Evolutionary conservation across 2,329 filamentous ascomycete genomes (phyloP), one percentile per base, ranked within the genome.

Genomic region (Xylariaceae sp.): DNA sequence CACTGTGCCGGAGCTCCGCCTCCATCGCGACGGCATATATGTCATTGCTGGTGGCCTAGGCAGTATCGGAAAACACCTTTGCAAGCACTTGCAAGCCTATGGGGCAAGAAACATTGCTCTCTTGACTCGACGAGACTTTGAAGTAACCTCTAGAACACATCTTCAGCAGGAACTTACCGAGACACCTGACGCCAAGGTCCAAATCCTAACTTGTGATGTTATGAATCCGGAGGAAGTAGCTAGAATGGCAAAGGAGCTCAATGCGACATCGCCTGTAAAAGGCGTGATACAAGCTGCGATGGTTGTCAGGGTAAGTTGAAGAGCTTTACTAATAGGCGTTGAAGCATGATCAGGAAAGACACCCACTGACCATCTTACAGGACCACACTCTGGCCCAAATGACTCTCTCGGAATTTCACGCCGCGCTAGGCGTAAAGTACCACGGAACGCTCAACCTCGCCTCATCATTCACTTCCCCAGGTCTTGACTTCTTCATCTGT

Each of bases 11-110:
- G 50, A 48, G 12, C 43, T 60, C 10, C 16, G 19, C 9, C 52
- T 67, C 13, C 16, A 47, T 1, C 12, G n/a, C 6, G 48, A 64
- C 13, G 62, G 61, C 31, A 61, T 62, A 1, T 71, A 70, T 53
- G 51, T 71, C 33, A 58, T 71, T 42, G 63, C 62, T 9, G 68
- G 69, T n/a, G 67, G 68, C 13, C 54, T 71, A 1, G 69, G 69
- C 12, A 67, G 63, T 16, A 55, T 71, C 2, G 67, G 68, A 0
- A 53, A 56, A 31, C 60, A 60, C 13, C 52, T 70, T 7, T 53
- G 58, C 6, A 48, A 40, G 1, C 65, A 64, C 50, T 54, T 70
- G 42, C 55, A 62, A n/a, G 49, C 56, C 3, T 59, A 60, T 11
- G 68, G 68, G 2, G 70, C 69, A 0, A 55, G 63, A 4, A 60